Conservation (phyloP, 2,329 filamentous ascomycete genomes). For the Alternaria brassicicola region DNA sequence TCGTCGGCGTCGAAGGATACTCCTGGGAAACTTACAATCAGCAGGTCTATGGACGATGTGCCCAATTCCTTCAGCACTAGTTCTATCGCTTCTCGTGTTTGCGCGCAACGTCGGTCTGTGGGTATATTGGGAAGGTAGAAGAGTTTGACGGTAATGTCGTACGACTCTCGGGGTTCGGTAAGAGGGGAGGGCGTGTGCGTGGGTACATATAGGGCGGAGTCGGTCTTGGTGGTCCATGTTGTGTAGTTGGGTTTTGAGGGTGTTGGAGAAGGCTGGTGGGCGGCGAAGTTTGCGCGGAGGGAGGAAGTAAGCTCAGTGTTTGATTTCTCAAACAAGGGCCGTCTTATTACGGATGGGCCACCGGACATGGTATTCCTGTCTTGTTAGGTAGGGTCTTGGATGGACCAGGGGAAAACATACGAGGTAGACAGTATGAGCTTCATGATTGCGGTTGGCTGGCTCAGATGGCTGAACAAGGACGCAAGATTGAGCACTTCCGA, state of each 20-base stretch:
- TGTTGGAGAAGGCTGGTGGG: conserved; percentile 67
- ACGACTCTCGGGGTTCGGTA: conserved; percentile 79
- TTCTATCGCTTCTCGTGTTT: conserved; percentile 78
- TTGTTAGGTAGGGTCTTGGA: conserved; percentile 51
- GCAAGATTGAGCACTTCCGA: background rate
- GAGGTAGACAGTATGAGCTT: conserved; percentile 86
- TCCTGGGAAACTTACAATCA: conserved; percentile 92
- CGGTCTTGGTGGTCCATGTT: conserved; percentile 69
- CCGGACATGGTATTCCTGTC: conserved; percentile 83
- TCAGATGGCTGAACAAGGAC: background rate
- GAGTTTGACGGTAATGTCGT: conserved; percentile 94
- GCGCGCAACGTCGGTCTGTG: conserved; percentile 66
- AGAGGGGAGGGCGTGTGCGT: conserved; percentile 73
- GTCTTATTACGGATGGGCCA: conserved; percentile 82
- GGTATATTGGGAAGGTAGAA: conserved; percentile 84
- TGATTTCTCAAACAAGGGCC: conserved; percentile 77
- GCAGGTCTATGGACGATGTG: conserved; percentile 77
- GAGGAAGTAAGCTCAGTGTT: conserved; percentile 93
- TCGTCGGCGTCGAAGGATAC: conserved; percentile 93
- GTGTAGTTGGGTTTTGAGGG: conserved; percentile 51
- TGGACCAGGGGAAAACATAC: conserved; percentile 59
- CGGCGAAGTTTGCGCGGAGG: conserved; percentile 80
- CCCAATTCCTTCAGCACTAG: conserved; percentile 81
- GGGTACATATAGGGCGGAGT: conserved; percentile 71
- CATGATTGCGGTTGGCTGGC: conserved; percentile 58